Evolutionary conservation across 371 early-diverging fungal genomes (phyloP).

Genomic region (Batkoa obscura): DNA sequence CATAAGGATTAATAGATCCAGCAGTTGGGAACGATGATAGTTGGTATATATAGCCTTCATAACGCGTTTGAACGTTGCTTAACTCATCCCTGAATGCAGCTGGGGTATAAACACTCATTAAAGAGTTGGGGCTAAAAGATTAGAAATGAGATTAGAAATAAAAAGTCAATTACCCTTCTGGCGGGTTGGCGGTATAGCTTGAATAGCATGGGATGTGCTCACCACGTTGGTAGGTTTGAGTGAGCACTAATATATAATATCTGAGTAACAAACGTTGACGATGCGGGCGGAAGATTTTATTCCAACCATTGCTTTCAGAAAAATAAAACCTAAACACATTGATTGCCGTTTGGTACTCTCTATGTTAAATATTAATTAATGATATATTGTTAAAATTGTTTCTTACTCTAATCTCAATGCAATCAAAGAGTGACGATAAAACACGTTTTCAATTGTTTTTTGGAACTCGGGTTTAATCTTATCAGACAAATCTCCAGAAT

Average conservation of each 20-base stretch:
- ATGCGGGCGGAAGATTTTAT: constrained; percentile 15
- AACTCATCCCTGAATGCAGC: constrained; percentile 25
- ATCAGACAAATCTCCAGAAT: background rate
- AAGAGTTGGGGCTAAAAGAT: constrained; percentile 7
- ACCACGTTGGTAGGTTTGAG: constrained; percentile 13
- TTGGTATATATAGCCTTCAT: constrained; percentile 34
- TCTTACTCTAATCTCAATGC: background rate
- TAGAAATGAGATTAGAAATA: constrained; percentile 12
- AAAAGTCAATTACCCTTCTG: background rate
- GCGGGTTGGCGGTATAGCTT: background rate
- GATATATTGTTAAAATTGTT: background rate
- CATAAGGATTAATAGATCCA: constrained; percentile 29
- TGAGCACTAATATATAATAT: constrained; percentile 12
- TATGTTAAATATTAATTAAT: background rate
- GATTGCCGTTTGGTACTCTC: constrained; percentile 10
- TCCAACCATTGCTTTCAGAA: constrained; percentile 7
- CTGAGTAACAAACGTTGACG: constrained; percentile 17
- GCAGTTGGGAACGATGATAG: constrained; percentile 40
- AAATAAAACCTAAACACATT: constrained; percentile 11
- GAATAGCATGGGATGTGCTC: constrained; percentile 11
- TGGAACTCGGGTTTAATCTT: background rate
- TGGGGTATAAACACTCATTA: constrained; percentile 10
- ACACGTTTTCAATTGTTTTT: background rate
- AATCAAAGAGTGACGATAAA: background rate
- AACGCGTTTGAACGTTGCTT: constrained; percentile 30